These are phyloP conservation scores for Podila horticola DNA, from an alignment of 192 early-diverging fungal species.

Conservation along the genomic window DNA sequence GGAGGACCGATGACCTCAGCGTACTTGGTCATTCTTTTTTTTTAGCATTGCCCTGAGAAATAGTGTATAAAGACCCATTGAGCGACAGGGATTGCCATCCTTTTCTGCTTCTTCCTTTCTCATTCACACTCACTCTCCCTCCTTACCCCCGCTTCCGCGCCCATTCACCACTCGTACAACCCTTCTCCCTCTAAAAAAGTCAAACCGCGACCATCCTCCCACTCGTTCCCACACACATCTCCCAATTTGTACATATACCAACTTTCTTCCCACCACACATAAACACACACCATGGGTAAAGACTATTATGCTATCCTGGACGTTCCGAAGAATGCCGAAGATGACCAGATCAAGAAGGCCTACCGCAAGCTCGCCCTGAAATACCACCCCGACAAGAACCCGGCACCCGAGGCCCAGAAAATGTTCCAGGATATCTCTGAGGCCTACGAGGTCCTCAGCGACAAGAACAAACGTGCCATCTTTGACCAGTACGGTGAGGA, in stretches of 20 bases:
- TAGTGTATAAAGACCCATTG: neutral
- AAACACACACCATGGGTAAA: conserved; percentile 31
- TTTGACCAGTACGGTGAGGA: conserved; percentile 98
- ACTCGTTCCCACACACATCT: neutral
- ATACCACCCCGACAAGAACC: conserved; percentile 77
- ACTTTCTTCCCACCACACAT: neutral
- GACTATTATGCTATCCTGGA: conserved; percentile 79
- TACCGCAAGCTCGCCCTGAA: conserved; percentile 78
- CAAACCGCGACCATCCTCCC: no score
- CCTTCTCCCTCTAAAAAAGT: no score
- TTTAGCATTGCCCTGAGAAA: neutral
- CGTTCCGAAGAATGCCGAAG: conserved; percentile 63
- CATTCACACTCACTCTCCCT: neutral
- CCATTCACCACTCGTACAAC: no score
- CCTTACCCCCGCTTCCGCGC: neutral
- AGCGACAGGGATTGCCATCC: neutral
- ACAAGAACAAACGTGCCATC: conserved; percentile 91
- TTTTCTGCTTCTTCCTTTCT: neutral
- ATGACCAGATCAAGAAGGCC: conserved; percentile 78
- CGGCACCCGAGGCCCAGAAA: conserved; percentile 64
- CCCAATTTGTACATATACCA: neutral
- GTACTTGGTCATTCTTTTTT: no score
- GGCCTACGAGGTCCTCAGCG: conserved; percentile 96
- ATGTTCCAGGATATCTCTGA: conserved; percentile 98
- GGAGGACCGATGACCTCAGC: no score